Conservation (phyloP, 768 basidiomycete genomes). For the Suillus placidus region DNA sequence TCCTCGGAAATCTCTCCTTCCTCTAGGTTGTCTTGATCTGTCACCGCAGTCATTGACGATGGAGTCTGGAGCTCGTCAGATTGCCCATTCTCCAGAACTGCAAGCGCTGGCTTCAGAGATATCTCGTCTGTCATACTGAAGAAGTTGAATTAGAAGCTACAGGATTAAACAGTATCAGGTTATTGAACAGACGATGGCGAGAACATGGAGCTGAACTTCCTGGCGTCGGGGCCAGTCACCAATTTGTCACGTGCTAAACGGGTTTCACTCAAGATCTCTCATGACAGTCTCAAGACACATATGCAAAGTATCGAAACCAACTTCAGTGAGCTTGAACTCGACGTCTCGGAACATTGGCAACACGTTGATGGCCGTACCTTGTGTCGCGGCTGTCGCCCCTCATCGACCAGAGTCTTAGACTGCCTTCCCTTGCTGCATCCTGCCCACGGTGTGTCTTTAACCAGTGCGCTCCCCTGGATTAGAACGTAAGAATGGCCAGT, state of each 20-base stretch:
- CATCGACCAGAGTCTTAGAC: neutral
- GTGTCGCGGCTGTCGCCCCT: neutral
- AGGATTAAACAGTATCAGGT: neutral
- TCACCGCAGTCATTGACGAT: slow-evolving; percentile 1
- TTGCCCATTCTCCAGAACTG: neutral
- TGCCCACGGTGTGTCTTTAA: neutral
- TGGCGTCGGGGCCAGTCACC: neutral
- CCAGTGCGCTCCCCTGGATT: neutral
- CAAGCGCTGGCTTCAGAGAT: neutral
- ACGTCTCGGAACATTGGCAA: neutral
- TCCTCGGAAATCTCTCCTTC: slow-evolving; percentile 28
- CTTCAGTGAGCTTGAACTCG: too few species aligned
- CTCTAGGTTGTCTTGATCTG: slow-evolving; percentile 16
- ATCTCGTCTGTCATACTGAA: neutral
- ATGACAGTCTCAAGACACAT: too few species aligned
- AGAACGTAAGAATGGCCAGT: neutral
- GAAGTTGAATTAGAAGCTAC: neutral
- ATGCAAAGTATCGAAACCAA: too few species aligned
- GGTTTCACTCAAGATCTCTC: too few species aligned
- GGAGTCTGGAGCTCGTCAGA: slow-evolving; percentile 6
- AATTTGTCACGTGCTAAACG: neutral
- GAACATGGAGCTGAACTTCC: neutral
- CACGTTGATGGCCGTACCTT: neutral
- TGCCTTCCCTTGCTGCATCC: neutral
- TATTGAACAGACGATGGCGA: neutral